A percentile compares a stretch with the other conserved stretches of the same genome.
Evolutionary conservation across 1,284 basidiomycete species (phyloP).

Genomic region (Naganishia sp.): DNA sequence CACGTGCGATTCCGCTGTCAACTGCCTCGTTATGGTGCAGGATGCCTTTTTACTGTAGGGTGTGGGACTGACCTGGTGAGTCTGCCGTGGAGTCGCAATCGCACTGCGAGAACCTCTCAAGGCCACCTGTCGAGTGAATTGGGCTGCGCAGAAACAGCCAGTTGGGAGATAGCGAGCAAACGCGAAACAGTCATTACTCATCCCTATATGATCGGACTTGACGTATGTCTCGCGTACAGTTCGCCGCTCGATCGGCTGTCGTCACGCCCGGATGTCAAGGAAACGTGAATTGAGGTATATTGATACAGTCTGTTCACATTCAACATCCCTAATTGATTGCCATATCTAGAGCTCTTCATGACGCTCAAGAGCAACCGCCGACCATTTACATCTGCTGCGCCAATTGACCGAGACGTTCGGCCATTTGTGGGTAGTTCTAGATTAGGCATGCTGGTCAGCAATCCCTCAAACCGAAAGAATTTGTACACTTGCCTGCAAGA

Average conservation of each 20-base stretch:
- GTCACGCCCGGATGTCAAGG: neutral
- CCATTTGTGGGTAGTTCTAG: constrained; percentile 74
- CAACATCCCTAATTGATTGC: constrained; percentile 1
- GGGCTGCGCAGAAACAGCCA: no score
- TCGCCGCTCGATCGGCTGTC: neutral
- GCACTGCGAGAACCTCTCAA: no score
- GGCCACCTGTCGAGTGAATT: no score
- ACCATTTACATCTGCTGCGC: constrained; percentile 46
- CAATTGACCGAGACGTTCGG: constrained; percentile 55
- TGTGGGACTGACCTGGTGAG: no score
- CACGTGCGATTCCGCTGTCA: no score
- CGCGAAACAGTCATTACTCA: no score
- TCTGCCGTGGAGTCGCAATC: no score
- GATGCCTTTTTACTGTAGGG: no score
- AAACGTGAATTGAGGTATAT: constrained; percentile 1
- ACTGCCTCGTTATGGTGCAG: no score
- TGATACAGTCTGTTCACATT: constrained; percentile 17
- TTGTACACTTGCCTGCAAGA: constrained; percentile 58
- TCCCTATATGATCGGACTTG: constrained; percentile 5
- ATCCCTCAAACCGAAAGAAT: neutral
- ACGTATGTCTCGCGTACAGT: constrained; percentile 2
- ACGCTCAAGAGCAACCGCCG: neutral
- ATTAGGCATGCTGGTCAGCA: neutral
- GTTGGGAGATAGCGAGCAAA: neutral
- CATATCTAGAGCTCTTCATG: neutral